Percentiles rank a stretch among this genome's conserved stretches.
phyloP scores from a whole-genome alignment of 2,329 filamentous ascomycete species.

The Diaporthe australafricana region DNA sequence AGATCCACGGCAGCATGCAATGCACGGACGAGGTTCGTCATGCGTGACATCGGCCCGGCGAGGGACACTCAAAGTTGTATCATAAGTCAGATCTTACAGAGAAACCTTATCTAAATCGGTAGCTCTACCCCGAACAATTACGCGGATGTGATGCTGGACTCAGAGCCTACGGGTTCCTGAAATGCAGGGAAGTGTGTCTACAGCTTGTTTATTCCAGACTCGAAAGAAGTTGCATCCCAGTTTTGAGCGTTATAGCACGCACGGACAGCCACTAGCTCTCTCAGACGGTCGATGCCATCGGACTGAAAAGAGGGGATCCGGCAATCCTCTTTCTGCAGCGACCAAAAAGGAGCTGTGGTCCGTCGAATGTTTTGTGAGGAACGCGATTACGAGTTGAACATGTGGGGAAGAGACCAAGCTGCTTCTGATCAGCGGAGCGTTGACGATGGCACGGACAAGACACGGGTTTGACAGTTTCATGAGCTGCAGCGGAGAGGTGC shows the following conservation, averaged over 20 bases:
- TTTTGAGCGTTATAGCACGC: not conserved
- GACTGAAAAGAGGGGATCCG: not conserved
- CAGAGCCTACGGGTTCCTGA: not conserved
- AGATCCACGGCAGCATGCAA: conserved; percentile 8
- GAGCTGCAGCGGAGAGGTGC: not conserved
- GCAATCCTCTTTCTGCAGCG: not conserved
- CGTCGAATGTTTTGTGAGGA: not conserved
- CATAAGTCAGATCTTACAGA: conserved; percentile 24
- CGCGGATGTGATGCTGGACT: not conserved
- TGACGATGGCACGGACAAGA: not conserved
- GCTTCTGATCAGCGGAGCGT: not conserved
- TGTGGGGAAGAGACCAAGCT: not conserved
- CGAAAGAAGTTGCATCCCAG: not conserved
- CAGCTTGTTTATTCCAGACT: conserved; percentile 10
- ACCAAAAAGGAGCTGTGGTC: not conserved
- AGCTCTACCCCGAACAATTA: not conserved
- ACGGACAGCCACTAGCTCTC: not conserved
- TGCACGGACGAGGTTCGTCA: conserved; percentile 18
- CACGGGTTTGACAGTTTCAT: not conserved
- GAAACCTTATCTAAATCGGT: conserved; percentile 16
- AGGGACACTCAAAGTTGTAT: not conserved
- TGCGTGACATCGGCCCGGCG: conserved; percentile 15
- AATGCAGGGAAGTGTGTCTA: not conserved
- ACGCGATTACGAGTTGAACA: not conserved
- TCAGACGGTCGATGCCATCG: not conserved